phyloP scores from a whole-genome alignment of 2,329 filamentous ascomycete genomes.

The Fusarium sp. region DNA sequence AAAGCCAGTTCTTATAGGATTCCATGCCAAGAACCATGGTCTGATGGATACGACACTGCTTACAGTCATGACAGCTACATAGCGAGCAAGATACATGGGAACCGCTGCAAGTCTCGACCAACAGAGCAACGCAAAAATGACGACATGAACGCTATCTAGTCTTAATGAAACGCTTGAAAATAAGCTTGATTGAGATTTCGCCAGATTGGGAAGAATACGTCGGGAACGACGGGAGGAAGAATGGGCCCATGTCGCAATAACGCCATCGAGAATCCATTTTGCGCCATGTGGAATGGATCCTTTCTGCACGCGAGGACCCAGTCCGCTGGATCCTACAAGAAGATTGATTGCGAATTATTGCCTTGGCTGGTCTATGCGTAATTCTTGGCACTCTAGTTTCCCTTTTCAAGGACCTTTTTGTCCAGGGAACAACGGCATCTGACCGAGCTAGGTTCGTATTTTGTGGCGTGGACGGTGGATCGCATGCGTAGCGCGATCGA shows the following conservation, averaged over 20 bases:
- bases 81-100: background rate
- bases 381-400: background rate
- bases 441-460: background rate
- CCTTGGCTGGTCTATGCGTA: background rate
- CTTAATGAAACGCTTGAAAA: background rate
- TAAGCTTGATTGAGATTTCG: background rate
- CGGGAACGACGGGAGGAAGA: background rate
- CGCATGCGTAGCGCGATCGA: background rate
- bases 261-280: background rate
- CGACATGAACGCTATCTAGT: constrained; percentile 3
- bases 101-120: background rate
- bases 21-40: background rate
- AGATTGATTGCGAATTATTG: background rate
- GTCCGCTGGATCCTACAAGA: background rate
- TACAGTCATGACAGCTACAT: background rate
- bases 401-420: background rate
- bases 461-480: background rate
- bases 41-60: background rate
- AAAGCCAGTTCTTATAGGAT: background rate
- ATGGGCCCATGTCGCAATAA: background rate
- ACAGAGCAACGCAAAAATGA: background rate
- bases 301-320: background rate
- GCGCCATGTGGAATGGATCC: background rate
- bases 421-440: background rate
- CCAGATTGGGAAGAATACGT: background rate